Evolutionary conservation across 768 basidiomycete genomes (phyloP).

Genomic region (Paxillus rubicundulus): DNA sequence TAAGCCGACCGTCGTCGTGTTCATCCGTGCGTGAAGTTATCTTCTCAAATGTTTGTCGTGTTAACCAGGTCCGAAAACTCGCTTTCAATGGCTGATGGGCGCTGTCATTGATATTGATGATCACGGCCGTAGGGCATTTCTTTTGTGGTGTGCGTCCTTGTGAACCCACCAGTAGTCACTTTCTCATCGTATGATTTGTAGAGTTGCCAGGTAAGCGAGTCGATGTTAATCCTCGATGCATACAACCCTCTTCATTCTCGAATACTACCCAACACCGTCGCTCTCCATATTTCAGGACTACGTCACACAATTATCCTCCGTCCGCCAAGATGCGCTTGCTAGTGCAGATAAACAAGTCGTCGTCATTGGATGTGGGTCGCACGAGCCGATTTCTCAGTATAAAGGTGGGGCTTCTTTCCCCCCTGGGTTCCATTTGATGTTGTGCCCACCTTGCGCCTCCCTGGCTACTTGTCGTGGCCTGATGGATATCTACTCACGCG

Average conservation of each 20-base stretch:
- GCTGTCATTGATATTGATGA: too few species aligned
- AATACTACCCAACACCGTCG: background rate
- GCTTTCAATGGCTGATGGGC: background rate
- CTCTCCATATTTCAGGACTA: constrained; percentile 39
- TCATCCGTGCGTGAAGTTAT: constrained; percentile 47
- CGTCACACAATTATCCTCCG: constrained; percentile 43
- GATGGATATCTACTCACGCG: background rate
- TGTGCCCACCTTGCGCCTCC: too few species aligned
- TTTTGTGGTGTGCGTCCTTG: constrained; percentile 13
- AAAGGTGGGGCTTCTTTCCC: constrained; percentile 31
- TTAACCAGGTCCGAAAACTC: background rate
- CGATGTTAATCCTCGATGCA: background rate
- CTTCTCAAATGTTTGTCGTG: too few species aligned
- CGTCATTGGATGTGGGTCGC: constrained; percentile 64
- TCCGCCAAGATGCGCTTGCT: constrained; percentile 41
- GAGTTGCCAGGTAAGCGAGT: constrained; percentile 42
- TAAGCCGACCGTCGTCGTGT: constrained; percentile 56
- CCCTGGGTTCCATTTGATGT: too few species aligned
- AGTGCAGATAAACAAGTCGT: constrained; percentile 41
- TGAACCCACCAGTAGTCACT: background rate
- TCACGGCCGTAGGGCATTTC: background rate
- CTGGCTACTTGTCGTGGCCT: background rate
- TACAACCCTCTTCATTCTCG: background rate
- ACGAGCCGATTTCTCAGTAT: constrained; percentile 50
- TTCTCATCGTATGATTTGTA: constrained; percentile 8